phyloP scores from a whole-genome alignment of 2,329 filamentous ascomycete species.

The Ploettnerulaceae sp. region DNA sequence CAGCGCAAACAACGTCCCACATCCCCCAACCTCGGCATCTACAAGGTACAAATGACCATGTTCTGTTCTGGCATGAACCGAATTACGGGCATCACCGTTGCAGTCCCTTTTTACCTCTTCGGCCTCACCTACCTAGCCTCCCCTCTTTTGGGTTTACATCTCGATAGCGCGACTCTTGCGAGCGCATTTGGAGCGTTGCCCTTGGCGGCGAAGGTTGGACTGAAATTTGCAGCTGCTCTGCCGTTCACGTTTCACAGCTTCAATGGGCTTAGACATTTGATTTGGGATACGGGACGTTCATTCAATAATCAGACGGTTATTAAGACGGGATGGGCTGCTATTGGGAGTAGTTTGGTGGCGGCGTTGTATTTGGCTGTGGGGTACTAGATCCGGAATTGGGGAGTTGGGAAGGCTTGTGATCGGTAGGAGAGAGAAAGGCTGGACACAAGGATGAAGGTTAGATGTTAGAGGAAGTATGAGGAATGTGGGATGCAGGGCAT shows the following conservation, averaged over 20 bases:
- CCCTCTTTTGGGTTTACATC: constrained; percentile 61
- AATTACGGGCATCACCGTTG: constrained; percentile 57
- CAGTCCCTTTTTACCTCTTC: constrained; percentile 62
- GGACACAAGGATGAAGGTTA: too few species aligned
- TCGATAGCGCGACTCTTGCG: constrained; percentile 59
- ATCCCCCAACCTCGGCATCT: constrained; percentile 66
- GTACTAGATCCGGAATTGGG: too few species aligned
- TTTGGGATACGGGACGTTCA: constrained; percentile 60
- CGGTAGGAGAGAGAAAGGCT: too few species aligned
- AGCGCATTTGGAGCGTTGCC: constrained; percentile 61
- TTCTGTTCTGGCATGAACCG: constrained; percentile 56
- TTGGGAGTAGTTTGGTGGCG: constrained; percentile 50
- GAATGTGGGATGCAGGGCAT: too few species aligned
- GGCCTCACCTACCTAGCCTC: constrained; percentile 61
- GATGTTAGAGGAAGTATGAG: too few species aligned
- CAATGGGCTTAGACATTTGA: constrained; percentile 68
- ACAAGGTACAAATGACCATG: constrained; percentile 68
- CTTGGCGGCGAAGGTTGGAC: constrained; percentile 49
- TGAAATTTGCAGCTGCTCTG: constrained; percentile 55
- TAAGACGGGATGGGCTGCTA: constrained; percentile 58
- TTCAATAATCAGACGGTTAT: constrained; percentile 62
- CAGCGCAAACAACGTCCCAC: constrained; percentile 65
- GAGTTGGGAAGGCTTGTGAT: too few species aligned
- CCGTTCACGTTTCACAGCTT: constrained; percentile 65
- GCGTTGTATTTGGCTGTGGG: constrained; percentile 35